Conservation (phyloP, 345 rosid genomes). For the Geranium rotundifolium region DNA sequence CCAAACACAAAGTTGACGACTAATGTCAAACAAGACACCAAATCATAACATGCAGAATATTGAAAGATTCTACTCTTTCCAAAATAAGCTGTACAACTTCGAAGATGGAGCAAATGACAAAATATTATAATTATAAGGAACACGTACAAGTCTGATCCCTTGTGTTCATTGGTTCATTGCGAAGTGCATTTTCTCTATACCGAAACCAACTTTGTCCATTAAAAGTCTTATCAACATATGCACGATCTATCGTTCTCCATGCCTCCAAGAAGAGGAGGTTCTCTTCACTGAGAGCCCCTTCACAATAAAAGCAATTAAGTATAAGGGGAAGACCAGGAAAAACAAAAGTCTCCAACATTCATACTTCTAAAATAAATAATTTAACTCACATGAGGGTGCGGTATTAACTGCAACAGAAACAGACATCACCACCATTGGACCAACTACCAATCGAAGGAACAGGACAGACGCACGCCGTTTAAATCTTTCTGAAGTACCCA, state of each 20-base stretch:
- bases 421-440: constrained; percentile 48
- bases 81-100: neutral
- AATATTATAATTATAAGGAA: neutral
- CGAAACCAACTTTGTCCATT: constrained; percentile 98
- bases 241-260: constrained; percentile 94
- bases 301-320: constrained; percentile 5
- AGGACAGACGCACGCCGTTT: constrained; percentile 30
- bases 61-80: neutral
- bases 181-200: constrained; percentile 80
- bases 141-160: constrained; percentile 78
- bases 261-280: constrained; percentile 88
- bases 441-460: constrained; percentile 32
- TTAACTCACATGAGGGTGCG: constrained; percentile 53
- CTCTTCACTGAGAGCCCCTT: constrained; percentile 78
- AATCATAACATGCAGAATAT: neutral
- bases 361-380: neutral
- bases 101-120: constrained; percentile 6
- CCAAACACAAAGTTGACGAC: constrained; percentile 4
- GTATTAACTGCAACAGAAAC: constrained; percentile 39
- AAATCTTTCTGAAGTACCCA: constrained; percentile 21
- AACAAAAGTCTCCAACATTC: neutral
- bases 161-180: constrained; percentile 76
- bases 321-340: neutral
- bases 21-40: no score
- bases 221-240: constrained; percentile 77